Conservation (phyloP, 192 early-diverging fungal species). For the Funneliformis mosseae region DNA sequence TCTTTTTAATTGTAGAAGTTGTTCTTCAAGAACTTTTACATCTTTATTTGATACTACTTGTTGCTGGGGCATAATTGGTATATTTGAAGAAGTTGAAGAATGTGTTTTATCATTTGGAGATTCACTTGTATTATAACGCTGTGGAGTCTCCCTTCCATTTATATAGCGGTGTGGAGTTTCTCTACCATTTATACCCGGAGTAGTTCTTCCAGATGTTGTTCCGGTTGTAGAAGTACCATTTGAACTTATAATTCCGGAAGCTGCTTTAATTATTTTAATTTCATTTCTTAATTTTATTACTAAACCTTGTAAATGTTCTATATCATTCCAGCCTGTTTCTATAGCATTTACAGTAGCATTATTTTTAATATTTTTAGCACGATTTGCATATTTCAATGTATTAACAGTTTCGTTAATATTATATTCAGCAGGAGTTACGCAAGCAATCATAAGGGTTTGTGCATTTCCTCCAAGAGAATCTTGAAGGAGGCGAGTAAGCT, state of each 20-base stretch:
- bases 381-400: slow-evolving; percentile 94
- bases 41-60: slow-evolving; percentile 28
- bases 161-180: slow-evolving; percentile 36
- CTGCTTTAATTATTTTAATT: slow-evolving; percentile 47
- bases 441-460: slow-evolving; percentile 93
- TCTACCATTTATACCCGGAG: neutral
- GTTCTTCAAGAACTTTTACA: slow-evolving; percentile 46
- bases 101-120: neutral
- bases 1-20: slow-evolving; percentile 46
- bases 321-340: slow-evolving; percentile 60
- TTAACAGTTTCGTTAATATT: slow-evolving; percentile 91
- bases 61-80: slow-evolving; percentile 24
- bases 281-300: slow-evolving; percentile 66
- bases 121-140: neutral
- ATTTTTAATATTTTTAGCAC: slow-evolving; percentile 96
- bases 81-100: neutral
- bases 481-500: slow-evolving; percentile 93
- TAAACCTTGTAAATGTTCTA: slow-evolving; percentile 64
- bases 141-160: neutral
- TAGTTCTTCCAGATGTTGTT: neutral
- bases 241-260: neutral
- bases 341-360: slow-evolving; percentile 80
- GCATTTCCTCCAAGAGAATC: slow-evolving; percentile 95
- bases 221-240: slow-evolving; percentile 8
- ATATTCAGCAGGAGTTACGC: slow-evolving; percentile 83